Base-by-base conservation (phyloP, 176 grass and related monocot genomes). In the Oryza meridionalis region DNA sequence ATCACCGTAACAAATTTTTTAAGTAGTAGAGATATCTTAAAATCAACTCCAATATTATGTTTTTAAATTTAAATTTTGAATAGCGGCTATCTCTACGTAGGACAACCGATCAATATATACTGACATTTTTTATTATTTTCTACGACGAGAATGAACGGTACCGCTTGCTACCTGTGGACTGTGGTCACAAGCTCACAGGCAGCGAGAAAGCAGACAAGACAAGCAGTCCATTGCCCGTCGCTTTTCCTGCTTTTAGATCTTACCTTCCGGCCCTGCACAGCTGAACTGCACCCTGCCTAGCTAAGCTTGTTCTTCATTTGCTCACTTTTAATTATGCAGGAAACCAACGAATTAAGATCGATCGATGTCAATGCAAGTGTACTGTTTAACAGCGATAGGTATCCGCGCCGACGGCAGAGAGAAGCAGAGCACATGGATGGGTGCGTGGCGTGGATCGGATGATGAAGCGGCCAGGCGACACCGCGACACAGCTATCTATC, bases 331-430 rank as follows among this genome's bases (percentile, higher is more conserved):
- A 53, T 53, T 6, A 17, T 38, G 51, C 32, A 40, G 38, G 69
- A 12, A 1, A 32, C 17, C 25, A 4, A 22, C 7, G 70, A 31
- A 31, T 31, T 31, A n/a, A 7, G 55, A 0, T 38, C 6, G 37
- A 38, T 38, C 6, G 37, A 38, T 38, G 22, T 0, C 29, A 31
- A 31, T 31, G 29, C 5, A 16, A 14, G 29, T 1, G n/a, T n/a
- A n/a, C n/a, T n/a, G 55, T 15, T 65, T 29, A 19, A 35, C 84
- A 26, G 42, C n/a, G 50, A 19, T 37, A 37, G 35, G 35, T 53
- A 10, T 29, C 67, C 76, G 32, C 67, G 67, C 84, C 76, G 84
- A 79, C 83, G 75, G 65, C 19, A 1, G 9, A 62, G 49, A 49
- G 33, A 73, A 61, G 76, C 75, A 76, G 55, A 61, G 55, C 55